A percentile compares a stretch with the other conserved stretches of the same genome.
Conservation (phyloP, 345 rosid species). For the Ricinus communis region DNA sequence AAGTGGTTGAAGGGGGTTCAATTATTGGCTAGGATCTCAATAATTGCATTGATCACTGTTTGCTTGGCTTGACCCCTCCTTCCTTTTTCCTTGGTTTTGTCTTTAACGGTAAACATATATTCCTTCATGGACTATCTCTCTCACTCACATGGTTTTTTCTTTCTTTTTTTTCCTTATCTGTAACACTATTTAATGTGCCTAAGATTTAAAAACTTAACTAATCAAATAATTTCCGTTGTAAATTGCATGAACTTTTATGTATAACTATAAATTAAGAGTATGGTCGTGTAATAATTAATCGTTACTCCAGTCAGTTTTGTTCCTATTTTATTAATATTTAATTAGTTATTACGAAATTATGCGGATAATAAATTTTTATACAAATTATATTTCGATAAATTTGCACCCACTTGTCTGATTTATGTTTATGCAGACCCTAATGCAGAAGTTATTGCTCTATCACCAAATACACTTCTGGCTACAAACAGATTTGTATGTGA, state of each 20-base stretch:
- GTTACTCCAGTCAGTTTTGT: too few relatives aligned
- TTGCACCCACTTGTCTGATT: not conserved
- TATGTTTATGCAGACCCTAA: slow-evolving; percentile 30
- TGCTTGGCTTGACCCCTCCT: slow-evolving; percentile 13
- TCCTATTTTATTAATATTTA: too few relatives aligned
- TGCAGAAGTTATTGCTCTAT: slow-evolving; percentile 40
- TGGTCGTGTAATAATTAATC: too few relatives aligned
- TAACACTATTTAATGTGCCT: not conserved
- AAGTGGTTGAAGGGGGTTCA: slow-evolving; percentile 36
- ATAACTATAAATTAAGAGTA: too few relatives aligned
- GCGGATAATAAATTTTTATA: too few relatives aligned
- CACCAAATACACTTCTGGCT: slow-evolving; percentile 26
- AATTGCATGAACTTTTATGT: too few relatives aligned
- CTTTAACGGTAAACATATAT: slow-evolving; percentile 14
- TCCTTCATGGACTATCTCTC: slow-evolving; percentile 13
- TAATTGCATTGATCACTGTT: slow-evolving; percentile 41
- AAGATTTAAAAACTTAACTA: not conserved
- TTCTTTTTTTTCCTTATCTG: not conserved
- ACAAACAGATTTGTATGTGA: slow-evolving; percentile 33
- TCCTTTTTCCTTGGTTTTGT: not conserved
- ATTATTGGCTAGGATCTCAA: slow-evolving; percentile 49
- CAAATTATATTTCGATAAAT: too few relatives aligned
- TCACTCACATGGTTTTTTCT: not conserved
- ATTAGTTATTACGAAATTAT: too few relatives aligned
- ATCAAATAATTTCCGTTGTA: too few relatives aligned